Base-by-base conservation (phyloP, 2,329 filamentous ascomycete genomes). In the Drechmeria coniospora region DNA sequence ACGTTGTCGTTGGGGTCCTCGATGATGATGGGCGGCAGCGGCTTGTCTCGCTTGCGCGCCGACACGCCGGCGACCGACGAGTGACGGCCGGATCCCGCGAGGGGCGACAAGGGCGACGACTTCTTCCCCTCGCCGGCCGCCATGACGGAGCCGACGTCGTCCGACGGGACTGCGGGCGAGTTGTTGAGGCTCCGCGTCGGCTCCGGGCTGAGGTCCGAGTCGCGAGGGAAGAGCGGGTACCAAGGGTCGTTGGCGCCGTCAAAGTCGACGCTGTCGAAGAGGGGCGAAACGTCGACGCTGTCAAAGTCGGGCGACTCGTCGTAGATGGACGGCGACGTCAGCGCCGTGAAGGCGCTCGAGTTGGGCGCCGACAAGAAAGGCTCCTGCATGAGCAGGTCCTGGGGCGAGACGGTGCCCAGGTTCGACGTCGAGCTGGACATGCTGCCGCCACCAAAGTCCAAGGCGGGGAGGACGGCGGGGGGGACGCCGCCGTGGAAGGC, bases 301-400 rank as follows among this genome's bases (percentile, higher is more conserved):
- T 81, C 75, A 44, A 77, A 74, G 32, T 73, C 77, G 8, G 82
- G 82, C 28, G 82, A 92, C 43, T 76, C 79, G 46, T 79, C 68
- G 44, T 73, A 76, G 32, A 73, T 63, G n/a, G 79, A 81, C 24
- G 84, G 84, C 34, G 84, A 90, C 32, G 83, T 92, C 53, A 93
- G 48, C 37, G 83, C 74, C 20, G 84, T 92, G 47, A 90, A 73
- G 19, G 80, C 74, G 25, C 76, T 67, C 2, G 84, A 92, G 46
- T 81, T 81, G 17, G 84, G 84, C 21, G 82, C 73, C 36, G 82
- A 92, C 47, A 71, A 62, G 45, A 73, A 72, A 33, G 67, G 62
- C 44, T 80, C 72, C 40, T 73, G 69, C 42, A 86, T 62, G 39
- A 78, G 57, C 38, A 92, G 63, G 45, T 93, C 83, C 52, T 80